Evolutionary conservation across 2,329 filamentous ascomycete species (phyloP).

Genomic region (Conoideocrella luteorostrata): DNA sequence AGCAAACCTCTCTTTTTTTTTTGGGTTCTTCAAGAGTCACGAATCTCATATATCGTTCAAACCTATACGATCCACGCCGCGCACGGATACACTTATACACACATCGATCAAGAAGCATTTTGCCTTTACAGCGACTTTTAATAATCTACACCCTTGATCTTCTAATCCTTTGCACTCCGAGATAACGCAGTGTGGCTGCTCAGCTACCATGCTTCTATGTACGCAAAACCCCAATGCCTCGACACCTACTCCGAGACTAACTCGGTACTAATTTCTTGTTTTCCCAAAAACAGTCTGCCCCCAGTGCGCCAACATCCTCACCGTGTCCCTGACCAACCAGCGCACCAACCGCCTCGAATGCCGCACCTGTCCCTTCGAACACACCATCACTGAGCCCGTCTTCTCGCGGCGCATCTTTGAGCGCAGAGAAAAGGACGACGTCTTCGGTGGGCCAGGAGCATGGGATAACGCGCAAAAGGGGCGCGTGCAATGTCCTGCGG

Average conservation of each 20-base stretch:
- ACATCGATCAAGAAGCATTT: no score
- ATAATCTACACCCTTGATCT: no score
- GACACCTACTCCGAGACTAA: conserved; percentile 6
- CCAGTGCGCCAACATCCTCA: conserved; percentile 76
- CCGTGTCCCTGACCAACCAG: conserved; percentile 54
- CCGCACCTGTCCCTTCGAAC: conserved; percentile 90
- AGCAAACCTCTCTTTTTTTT: neutral
- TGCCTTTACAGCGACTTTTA: no score
- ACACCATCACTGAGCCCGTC: conserved; percentile 69
- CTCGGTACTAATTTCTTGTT: neutral
- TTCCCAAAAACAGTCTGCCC: conserved; percentile 65
- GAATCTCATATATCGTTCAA: no score
- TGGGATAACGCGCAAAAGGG: conserved; percentile 91
- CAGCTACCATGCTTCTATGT: conserved; percentile 59
- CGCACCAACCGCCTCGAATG: conserved; percentile 83
- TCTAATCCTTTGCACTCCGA: no score
- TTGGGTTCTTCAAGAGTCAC: neutral
- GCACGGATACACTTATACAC: no score
- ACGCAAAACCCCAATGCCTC: conserved; percentile 19
- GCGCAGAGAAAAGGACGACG: conserved; percentile 80
- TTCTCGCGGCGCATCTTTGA: conserved; percentile 80
- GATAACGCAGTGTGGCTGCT: no score
- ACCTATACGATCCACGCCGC: no score
- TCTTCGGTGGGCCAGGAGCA: conserved; percentile 79
- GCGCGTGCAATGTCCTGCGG: conserved; percentile 72